Evolutionary conservation across 495 filamentous ascomycete genomes (phyloP), one percentile per base, ranked within the genome.

Genomic region (Penicillium coffeae): DNA sequence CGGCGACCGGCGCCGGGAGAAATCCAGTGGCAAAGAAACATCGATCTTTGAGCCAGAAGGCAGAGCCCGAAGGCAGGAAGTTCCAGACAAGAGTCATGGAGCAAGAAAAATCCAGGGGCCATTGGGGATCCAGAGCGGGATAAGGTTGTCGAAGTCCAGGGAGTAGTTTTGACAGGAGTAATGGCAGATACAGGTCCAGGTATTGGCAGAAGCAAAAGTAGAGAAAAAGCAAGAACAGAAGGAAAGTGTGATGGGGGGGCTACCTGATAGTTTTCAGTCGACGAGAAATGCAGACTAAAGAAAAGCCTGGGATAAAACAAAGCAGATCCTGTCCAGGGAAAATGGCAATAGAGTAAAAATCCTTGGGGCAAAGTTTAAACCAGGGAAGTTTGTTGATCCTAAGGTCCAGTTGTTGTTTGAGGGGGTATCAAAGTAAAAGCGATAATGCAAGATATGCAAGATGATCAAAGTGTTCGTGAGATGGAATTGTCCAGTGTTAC

Each of bases 231-330:
- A 37, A 30, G 15, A 35, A 32, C 15, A 47, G 52, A 50, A 64
- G 39, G 57, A 65, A 69, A 68, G 55, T 51, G 64, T 63, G 57
- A 60, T 55, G 68, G 70, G 61, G 56, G 64, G 59, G 62, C 72
- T 75, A 75, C 72, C 72, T 75, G 65, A 65, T 69, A 63, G 60
- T 44, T 66, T 62, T 70, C 55, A 30, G 63, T 51, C 48, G 48
- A 45, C 27, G 52, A 47, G 21, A 44, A 52, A 25, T 53, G 54
- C 62, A 70, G 64, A 67, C 66, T 51, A 57, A 54, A 58, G 15
- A 51, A 8, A 59, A 63, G 64, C 63, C 67, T 68, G 62, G 62
- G 57, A 54, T 56, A 60, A 30, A 59, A 60, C 50, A 68, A 66
- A 61, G 52, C 52, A 66, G 59, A 63, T 73, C 70, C 70, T 69